These are phyloP conservation scores for Aechmea fasciata DNA, from an alignment of 176 grass and related monocot genomes.

Conservation along the genomic window DNA sequence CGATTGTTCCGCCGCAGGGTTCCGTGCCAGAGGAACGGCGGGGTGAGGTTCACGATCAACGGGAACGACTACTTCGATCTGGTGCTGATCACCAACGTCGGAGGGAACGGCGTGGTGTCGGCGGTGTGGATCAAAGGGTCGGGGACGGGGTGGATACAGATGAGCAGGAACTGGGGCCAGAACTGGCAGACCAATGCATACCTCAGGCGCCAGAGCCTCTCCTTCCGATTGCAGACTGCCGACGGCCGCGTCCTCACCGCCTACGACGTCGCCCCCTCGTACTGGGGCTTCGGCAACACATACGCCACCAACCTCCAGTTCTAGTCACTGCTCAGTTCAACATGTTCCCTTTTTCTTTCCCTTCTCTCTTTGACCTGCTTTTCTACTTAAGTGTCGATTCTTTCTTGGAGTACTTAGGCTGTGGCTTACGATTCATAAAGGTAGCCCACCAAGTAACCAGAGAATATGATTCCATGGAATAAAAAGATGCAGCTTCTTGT, in stretches of 20 bases:
- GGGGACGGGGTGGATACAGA: slow-evolving; percentile 2
- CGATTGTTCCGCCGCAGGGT: slow-evolving; percentile 11
- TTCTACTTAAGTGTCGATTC: not conserved
- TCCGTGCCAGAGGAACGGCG: slow-evolving; percentile 14
- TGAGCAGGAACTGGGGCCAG: slow-evolving; percentile 23
- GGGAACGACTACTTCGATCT: slow-evolving; percentile 18
- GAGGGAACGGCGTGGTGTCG: slow-evolving; percentile 17
- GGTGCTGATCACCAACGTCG: slow-evolving; percentile 24
- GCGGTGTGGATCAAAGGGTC: slow-evolving; percentile 16
- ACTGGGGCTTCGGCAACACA: not conserved
- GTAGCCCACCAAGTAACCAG: not conserved
- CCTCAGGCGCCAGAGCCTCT: slow-evolving; percentile 7
- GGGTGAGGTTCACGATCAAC: slow-evolving; percentile 15
- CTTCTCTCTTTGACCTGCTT: not conserved
- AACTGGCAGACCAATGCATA: slow-evolving; percentile 20
- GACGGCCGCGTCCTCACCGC: not conserved
- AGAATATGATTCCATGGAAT: slow-evolving; percentile 2
- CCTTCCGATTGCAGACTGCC: slow-evolving; percentile 2
- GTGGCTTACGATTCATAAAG: not conserved
- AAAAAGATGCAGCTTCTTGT: not conserved
- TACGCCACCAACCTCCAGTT: not conserved
- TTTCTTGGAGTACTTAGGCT: not conserved
- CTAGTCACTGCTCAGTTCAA: not conserved
- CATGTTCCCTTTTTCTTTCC: not conserved
- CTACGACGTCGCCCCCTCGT: not conserved